Conservation (phyloP, 148 eudicot species). For the Camellia japonica region DNA sequence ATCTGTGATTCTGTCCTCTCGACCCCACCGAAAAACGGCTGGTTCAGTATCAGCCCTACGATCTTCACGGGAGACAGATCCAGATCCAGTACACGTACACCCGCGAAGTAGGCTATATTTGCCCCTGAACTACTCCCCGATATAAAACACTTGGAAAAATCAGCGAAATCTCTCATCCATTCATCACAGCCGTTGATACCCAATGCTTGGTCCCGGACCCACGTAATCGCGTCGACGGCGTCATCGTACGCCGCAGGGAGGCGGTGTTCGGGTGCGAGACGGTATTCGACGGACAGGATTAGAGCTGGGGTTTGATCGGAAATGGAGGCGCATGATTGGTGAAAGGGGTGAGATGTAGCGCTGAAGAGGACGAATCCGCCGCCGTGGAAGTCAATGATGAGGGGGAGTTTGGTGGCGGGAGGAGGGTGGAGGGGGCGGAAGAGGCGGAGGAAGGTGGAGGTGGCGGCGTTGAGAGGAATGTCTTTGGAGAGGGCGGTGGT, state of each 20-base stretch:
- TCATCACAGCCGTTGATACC: conserved; percentile 33
- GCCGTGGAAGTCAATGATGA: conserved; percentile 69
- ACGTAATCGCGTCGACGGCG: conserved; percentile 66
- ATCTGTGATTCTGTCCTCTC: conserved; percentile 52
- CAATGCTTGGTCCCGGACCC: conserved; percentile 59
- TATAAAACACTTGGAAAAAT: conserved; percentile 58
- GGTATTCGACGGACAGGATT: conserved; percentile 65
- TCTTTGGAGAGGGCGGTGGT: conserved; percentile 52
- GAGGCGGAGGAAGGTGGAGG: conserved; percentile 64
- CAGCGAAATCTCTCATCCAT: conserved; percentile 66
- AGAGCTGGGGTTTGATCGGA: conserved; percentile 49
- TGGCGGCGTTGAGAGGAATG: conserved; percentile 47
- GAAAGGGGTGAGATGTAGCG: conserved; percentile 47
- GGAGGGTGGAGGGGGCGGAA: conserved; percentile 42
- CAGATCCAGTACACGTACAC: conserved; percentile 48
- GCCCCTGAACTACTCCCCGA: conserved; percentile 89
- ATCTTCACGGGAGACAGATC: conserved; percentile 64
- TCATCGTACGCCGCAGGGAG: conserved; percentile 90
- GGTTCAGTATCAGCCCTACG: conserved; percentile 74
- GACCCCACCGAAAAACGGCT: conserved; percentile 70
- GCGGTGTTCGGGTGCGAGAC: conserved; percentile 78
- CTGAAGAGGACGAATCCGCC: conserved; percentile 75
- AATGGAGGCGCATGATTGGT: conserved; percentile 42
- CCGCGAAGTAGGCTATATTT: conserved; percentile 61
- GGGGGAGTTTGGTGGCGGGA: conserved; percentile 42